A percentile compares a stretch with the other conserved stretches of the same genome.
Evolutionary conservation across 164 flowering plant genomes (phyloP).

Genomic region (Macadamia integrifolia): DNA sequence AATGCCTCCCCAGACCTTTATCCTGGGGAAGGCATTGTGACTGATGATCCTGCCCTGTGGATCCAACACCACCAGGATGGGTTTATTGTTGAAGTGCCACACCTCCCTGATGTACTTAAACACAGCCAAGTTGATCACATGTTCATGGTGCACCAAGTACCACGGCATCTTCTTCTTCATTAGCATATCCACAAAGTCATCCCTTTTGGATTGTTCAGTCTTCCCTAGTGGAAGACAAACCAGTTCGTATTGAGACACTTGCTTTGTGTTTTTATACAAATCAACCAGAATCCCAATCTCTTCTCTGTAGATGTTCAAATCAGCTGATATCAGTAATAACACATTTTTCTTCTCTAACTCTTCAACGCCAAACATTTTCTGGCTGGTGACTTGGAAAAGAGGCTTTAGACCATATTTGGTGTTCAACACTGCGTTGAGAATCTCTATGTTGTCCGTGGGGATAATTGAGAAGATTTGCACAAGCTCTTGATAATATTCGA

Average conservation of each 20-base stretch:
- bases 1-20: conserved; percentile 31
- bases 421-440: conserved; percentile 45
- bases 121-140: conserved; percentile 30
- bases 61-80: conserved; percentile 32
- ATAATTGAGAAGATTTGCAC: conserved; percentile 31
- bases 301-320: conserved; percentile 48
- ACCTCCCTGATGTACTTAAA: conserved; percentile 18
- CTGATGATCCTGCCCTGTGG: conserved; percentile 22
- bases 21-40: conserved; percentile 31
- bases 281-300: conserved; percentile 27
- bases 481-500: conserved; percentile 41
- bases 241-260: too few relatives aligned
- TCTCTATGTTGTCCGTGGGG: conserved; percentile 67
- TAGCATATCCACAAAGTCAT: too few relatives aligned
- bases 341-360: conserved; percentile 63
- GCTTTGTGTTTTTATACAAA: too few relatives aligned
- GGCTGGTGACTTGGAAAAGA: conserved; percentile 43
- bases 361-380: conserved; percentile 57
- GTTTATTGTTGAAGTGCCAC: conserved; percentile 25
- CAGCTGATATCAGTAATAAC: conserved; percentile 56
- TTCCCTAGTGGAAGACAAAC: too few relatives aligned
- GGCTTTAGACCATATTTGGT: conserved; percentile 51
- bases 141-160: conserved; percentile 37
- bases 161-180: conserved; percentile 43
- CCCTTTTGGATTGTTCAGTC: too few relatives aligned